Evolutionary conservation across 2,329 filamentous ascomycete species (phyloP).

Genomic region (Aspergillus terreus): DNA sequence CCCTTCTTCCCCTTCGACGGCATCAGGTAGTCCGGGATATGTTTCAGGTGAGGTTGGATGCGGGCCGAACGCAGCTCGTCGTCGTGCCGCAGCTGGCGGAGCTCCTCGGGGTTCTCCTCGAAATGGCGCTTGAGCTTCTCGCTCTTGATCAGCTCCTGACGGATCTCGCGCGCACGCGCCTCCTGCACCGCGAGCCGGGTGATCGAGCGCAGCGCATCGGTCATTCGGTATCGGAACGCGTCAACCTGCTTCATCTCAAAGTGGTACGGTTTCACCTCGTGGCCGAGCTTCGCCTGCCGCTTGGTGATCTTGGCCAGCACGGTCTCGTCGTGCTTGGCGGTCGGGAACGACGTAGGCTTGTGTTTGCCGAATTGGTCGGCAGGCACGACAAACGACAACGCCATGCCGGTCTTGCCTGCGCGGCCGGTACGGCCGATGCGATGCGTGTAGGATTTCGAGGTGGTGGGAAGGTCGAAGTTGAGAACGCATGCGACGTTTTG

Average conservation of each 20-base stretch:
- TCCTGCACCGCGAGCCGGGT: slow-evolving; percentile 87
- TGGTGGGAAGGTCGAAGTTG: slow-evolving; percentile 91
- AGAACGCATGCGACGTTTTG: slow-evolving; percentile 90
- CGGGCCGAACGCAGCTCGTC: slow-evolving; percentile 78
- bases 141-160: slow-evolving; percentile 85
- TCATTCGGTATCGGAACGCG: slow-evolving; percentile 90
- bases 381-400: slow-evolving; percentile 91
- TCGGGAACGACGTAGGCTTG: slow-evolving; percentile 73
- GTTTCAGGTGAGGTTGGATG: slow-evolving; percentile 84
- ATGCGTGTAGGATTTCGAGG: slow-evolving; percentile 92
- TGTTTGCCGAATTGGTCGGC: slow-evolving; percentile 80
- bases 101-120: slow-evolving; percentile 89
- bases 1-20: slow-evolving; percentile 72
- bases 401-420: slow-evolving; percentile 88
- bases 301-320: slow-evolving; percentile 75
- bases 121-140: slow-evolving; percentile 95
- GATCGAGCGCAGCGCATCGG: slow-evolving; percentile 84
- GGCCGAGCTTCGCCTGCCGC: slow-evolving; percentile 72
- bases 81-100: slow-evolving; percentile 85
- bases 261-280: slow-evolving; percentile 82
- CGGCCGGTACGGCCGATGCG: slow-evolving; percentile 90
- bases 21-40: slow-evolving; percentile 90
- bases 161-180: slow-evolving; percentile 80
- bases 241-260: slow-evolving; percentile 95
- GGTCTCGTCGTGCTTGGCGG: slow-evolving; percentile 78